A percentile compares a stretch with the other conserved stretches of the same genome.
These are phyloP conservation scores for Conoideocrella luteorostrata DNA, from an alignment of 2,329 filamentous ascomycete genomes.

Conservation along the genomic window DNA sequence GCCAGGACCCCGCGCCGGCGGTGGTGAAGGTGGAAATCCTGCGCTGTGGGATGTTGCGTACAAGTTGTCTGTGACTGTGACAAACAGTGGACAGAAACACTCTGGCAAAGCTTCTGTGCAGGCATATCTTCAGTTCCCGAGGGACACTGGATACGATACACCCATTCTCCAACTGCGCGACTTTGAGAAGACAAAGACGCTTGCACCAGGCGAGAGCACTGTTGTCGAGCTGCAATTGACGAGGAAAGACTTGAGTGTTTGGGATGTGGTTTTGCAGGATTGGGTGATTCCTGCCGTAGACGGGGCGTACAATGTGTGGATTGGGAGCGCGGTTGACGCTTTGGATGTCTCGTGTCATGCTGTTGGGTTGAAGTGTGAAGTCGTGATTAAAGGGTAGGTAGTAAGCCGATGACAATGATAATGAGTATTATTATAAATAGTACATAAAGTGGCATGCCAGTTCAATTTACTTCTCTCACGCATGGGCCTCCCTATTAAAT, in stretches of 20 bases:
- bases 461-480: too few species aligned
- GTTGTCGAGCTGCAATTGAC: constrained; percentile 54
- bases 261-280: constrained; percentile 62
- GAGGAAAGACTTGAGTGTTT: constrained; percentile 66
- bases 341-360: constrained; percentile 23
- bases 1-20: constrained; percentile 52
- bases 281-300: constrained; percentile 48
- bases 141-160: constrained; percentile 45
- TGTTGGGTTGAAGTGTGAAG: constrained; percentile 23
- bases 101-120: constrained; percentile 41
- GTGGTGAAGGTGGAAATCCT: constrained; percentile 63
- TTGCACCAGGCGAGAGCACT: constrained; percentile 47
- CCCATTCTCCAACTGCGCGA: constrained; percentile 62
- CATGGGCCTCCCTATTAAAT: too few species aligned
- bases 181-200: constrained; percentile 58
- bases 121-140: constrained; percentile 39
- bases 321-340: constrained; percentile 32
- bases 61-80: constrained; percentile 37
- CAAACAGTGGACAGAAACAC: constrained; percentile 42
- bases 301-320: constrained; percentile 32
- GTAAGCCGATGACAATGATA: background rate
- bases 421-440: too few species aligned
- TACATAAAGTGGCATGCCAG: too few species aligned
- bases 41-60: constrained; percentile 51
- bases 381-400: background rate